These are phyloP conservation scores for Xerocomus amazonicus DNA, from an alignment of 1,284 basidiomycete species.

Conservation along the genomic window DNA sequence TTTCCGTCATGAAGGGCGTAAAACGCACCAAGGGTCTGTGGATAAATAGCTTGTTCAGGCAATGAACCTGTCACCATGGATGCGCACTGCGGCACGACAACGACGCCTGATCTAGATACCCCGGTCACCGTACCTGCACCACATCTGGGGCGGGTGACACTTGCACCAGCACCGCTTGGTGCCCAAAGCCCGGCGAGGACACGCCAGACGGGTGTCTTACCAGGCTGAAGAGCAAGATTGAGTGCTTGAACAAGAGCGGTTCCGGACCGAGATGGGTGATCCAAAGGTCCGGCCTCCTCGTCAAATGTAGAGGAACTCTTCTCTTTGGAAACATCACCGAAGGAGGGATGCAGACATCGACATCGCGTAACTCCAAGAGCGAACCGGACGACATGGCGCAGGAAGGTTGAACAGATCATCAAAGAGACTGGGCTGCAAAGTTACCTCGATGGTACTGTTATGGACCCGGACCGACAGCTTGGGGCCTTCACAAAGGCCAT, in stretches of 20 bases:
- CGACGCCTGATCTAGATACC: conserved; percentile 54
- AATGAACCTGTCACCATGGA: conserved; percentile 88
- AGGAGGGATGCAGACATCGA: conserved; percentile 73
- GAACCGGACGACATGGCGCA: no score
- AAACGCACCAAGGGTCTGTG: conserved; percentile 80
- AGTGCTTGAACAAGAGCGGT: conserved; percentile 68
- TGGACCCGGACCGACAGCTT: no score
- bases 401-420: no score
- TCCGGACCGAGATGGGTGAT: conserved; percentile 23
- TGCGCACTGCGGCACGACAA: conserved; percentile 90
- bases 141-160: conserved; percentile 32
- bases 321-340: not conserved
- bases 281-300: conserved; percentile 16
- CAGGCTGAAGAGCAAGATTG: conserved; percentile 65
- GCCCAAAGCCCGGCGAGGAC: conserved; percentile 91
- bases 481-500: no score
- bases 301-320: conserved; percentile 8
- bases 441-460: no score
- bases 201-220: conserved; percentile 89
- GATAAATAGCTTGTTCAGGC: conserved; percentile 87
- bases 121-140: conserved; percentile 23
- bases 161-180: conserved; percentile 42
- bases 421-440: no score
- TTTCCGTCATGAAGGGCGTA: conserved; percentile 34
- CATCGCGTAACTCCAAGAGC: conserved; percentile 62